Percentiles rank a stretch among this genome's conserved stretches.
Conservation (phyloP, 1,284 basidiomycete species). For the Boletus semigastroideus region DNA sequence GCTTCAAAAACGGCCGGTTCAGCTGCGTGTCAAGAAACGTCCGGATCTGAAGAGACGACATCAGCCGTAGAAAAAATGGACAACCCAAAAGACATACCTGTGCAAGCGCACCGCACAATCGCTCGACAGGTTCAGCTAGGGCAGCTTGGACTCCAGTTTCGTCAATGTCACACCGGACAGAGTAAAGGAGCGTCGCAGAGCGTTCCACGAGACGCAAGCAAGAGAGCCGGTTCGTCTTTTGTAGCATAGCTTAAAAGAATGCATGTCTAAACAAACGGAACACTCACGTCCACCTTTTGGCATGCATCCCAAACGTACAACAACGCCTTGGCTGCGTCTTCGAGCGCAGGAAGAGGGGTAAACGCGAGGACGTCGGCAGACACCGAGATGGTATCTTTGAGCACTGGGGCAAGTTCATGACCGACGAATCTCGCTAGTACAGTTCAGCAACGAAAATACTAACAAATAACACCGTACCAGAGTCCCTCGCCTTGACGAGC, state of each 20-base stretch:
- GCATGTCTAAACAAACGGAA: background rate
- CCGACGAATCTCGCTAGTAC: conserved; percentile 20
- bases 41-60: conserved; percentile 41
- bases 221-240: conserved; percentile 55
- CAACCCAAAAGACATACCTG: conserved; percentile 42
- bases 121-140: conserved; percentile 38
- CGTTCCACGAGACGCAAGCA: conserved; percentile 53
- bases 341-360: conserved; percentile 56
- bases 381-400: conserved; percentile 24
- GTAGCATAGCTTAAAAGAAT: background rate
- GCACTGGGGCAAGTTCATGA: conserved; percentile 21
- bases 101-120: conserved; percentile 37
- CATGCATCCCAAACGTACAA: conserved; percentile 63
- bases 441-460: conserved; percentile 1
- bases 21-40: conserved; percentile 58
- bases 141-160: conserved; percentile 34
- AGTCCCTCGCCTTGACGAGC: conserved; percentile 21
- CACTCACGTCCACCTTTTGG: conserved; percentile 59
- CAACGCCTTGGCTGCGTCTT: conserved; percentile 49
- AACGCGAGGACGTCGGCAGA: conserved; percentile 48
- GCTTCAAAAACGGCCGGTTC: conserved; percentile 71
- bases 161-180: conserved; percentile 45
- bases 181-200: conserved; percentile 49
- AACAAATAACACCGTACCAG: conserved; percentile 14
- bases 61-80: background rate